phyloP scores from a whole-genome alignment of 2,329 filamentous ascomycete genomes.

The Ophioceras dolichostomum region DNA sequence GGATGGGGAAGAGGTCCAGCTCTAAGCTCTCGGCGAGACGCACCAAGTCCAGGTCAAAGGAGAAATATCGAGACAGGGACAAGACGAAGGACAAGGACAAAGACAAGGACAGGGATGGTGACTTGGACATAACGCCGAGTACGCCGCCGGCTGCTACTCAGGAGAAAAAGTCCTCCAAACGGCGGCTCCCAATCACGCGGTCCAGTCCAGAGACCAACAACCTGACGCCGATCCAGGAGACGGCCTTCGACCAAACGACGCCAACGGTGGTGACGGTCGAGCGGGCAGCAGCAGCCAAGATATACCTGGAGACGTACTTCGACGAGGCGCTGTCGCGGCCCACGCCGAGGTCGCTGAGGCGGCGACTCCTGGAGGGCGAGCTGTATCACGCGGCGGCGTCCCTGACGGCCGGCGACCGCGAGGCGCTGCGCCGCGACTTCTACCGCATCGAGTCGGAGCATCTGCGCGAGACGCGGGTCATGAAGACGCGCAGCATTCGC shows the following conservation, averaged over 20 bases:
- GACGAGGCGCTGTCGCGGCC: conserved; percentile 50
- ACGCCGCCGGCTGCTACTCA: conserved; percentile 4
- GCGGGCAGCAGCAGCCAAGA: conserved; percentile 65
- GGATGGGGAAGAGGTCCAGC: conserved; percentile 25
- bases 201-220: conserved; percentile 14
- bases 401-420: conserved; percentile 41
- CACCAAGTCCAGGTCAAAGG: no score
- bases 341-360: conserved; percentile 48
- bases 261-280: conserved; percentile 54
- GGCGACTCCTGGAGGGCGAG: conserved; percentile 48
- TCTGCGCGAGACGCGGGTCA: conserved; percentile 57
- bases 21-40: conserved; percentile 24
- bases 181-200: conserved; percentile 11
- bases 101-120: not conserved
- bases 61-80: no score
- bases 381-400: conserved; percentile 31
- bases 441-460: conserved; percentile 54
- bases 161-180: conserved; percentile 14
- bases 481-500: conserved; percentile 49
- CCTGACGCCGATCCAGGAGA: conserved; percentile 21
- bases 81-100: conserved; percentile 1
- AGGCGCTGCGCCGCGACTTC: conserved; percentile 45
- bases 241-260: conserved; percentile 11
- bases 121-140: not conserved
- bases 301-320: conserved; percentile 78